phyloP scores from a whole-genome alignment of 2,329 filamentous ascomycete genomes.

The Pezicula rhizophila region DNA sequence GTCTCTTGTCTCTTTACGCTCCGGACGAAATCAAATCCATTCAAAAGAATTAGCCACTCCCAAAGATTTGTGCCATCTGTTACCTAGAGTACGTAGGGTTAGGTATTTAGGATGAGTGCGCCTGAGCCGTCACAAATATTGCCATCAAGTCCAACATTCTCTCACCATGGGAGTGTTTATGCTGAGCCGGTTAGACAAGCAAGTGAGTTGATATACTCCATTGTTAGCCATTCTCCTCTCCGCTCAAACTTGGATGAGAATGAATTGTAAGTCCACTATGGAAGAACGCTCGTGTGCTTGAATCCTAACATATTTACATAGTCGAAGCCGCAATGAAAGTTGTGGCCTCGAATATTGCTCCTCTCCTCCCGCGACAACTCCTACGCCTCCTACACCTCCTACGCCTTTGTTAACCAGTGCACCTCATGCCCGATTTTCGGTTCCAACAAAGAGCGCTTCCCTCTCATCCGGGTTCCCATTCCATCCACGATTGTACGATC shows the following conservation, averaged over 20 bases:
- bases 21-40: too few species aligned
- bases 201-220: background rate
- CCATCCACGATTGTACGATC: slow-evolving; percentile 5
- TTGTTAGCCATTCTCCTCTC: background rate
- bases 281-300: background rate
- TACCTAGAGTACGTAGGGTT: background rate
- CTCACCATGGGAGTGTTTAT: background rate
- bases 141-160: background rate
- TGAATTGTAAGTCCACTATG: background rate
- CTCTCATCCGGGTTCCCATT: slow-evolving; percentile 7
- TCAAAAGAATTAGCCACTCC: too few species aligned
- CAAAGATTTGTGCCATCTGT: too few species aligned
- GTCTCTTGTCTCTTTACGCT: too few species aligned
- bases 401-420: background rate
- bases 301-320: background rate
- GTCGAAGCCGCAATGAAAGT: background rate
- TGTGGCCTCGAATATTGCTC: background rate
- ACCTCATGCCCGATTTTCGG: background rate
- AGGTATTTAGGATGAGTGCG: background rate
- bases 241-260: background rate
- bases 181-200: background rate
- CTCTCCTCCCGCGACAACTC: background rate
- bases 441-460: slow-evolving; percentile 4
- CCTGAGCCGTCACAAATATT: background rate
- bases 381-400: too few species aligned